These are phyloP conservation scores for Suillus alpinus DNA, from an alignment of 768 basidiomycete species.

Conservation along the genomic window DNA sequence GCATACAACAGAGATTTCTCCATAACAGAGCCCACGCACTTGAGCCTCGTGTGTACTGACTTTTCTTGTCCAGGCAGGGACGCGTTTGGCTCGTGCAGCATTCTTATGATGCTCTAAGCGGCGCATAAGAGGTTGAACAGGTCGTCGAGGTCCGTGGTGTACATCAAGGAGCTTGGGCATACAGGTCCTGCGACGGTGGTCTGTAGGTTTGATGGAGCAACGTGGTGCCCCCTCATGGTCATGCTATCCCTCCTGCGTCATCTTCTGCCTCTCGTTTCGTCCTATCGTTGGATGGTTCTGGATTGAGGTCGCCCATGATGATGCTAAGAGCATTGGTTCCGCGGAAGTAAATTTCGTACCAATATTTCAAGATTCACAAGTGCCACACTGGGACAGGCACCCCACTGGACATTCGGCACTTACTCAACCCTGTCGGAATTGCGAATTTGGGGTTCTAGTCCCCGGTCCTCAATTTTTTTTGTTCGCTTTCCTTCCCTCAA, in stretches of 20 bases:
- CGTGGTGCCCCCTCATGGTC: slow-evolving; percentile 15
- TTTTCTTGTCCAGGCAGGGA: background rate
- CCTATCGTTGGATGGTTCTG: background rate
- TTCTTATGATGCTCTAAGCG: background rate
- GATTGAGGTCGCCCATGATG: background rate
- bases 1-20: background rate
- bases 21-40: background rate
- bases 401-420: background rate
- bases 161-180: background rate
- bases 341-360: slow-evolving; percentile 3
- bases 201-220: background rate
- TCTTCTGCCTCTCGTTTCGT: background rate
- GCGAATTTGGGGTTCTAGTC: background rate
- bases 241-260: background rate
- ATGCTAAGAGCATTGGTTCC: background rate
- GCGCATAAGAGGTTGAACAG: background rate
- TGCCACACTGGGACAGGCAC: slow-evolving; percentile 2
- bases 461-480: slow-evolving; percentile 3
- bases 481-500: slow-evolving; percentile 2
- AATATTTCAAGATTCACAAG: background rate
- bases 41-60: background rate
- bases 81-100: background rate
- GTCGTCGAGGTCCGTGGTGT: background rate
- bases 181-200: background rate
- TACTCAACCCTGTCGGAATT: slow-evolving; percentile 6